Base-by-base conservation (phyloP, 208 protist species). In the Crithidia bombi region DNA sequence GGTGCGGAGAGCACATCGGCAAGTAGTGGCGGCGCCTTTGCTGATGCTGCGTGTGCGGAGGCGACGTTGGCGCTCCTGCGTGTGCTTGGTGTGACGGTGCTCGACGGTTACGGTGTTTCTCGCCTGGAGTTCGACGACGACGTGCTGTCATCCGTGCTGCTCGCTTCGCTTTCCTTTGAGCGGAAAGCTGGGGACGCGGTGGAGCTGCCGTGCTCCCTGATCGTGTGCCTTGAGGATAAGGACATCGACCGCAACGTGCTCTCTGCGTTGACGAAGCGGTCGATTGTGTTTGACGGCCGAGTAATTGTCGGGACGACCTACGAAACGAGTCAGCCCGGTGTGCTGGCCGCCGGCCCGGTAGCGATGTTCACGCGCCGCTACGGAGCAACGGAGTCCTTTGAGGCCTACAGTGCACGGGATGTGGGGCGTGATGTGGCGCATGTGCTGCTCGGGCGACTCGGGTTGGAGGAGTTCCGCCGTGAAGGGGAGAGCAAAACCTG, bases 361-460 rank as follows among this genome's bases (percentile, higher is more conserved):
- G 88, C 94, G 28, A 98, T 96, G 91, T 97, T 96, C 79, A 95
- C 89, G 5, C 89, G 94, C 17, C 85, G 94, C 50, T 97, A 96
- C 78, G 94, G 94, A 10, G 79, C 81, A 19, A 93, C 86, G 14
- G 75, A 82, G 36, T 74, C 73, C 21, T 96, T 98, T 62, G 94
- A 98, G 49, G 73, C 86, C 33, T 96, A 90, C 77, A 93, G 87
- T 55, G 83, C 92, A 2, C 65, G 78, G 11, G 94, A 98, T 58
- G 89, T 98, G 15, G 94, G 92, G 38, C 44, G 43, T 19, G 83
- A 94, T 61, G 58, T 97, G 35, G 84, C 90, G 15, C 63, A 81
- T 35, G 82, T 92, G 28, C 44, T 97, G 44, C 74, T 97, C n/a
- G 85, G 78, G 23, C 76, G 85, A 6, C 65, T 96, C 36, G 91